phyloP scores from a whole-genome alignment of 1,284 basidiomycete genomes.

The Ustilago shanxiensis region DNA sequence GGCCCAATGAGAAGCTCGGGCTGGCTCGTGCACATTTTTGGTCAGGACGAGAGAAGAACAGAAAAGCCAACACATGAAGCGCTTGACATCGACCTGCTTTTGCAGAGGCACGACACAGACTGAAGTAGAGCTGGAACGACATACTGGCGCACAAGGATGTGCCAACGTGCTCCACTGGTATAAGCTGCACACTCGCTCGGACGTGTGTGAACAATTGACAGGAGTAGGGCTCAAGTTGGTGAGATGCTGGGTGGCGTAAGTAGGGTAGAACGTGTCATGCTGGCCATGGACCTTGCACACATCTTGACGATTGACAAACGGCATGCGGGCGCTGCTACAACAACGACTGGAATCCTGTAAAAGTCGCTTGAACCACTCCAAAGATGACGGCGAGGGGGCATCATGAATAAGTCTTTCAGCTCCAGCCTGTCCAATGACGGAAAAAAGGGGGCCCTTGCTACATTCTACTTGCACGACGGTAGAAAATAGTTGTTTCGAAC shows the following conservation, averaged over 20 bases:
- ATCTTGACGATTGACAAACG: too few species aligned
- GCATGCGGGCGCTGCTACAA: too few species aligned
- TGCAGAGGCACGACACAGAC: too few species aligned
- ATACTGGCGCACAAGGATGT: too few species aligned
- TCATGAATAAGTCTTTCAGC: background rate
- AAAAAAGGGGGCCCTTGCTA: constrained; percentile 1
- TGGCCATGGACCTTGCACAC: background rate
- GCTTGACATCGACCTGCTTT: too few species aligned
- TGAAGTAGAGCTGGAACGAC: too few species aligned
- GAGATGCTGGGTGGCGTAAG: too few species aligned
- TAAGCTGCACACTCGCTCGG: background rate
- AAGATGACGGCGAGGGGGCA: constrained; percentile 3
- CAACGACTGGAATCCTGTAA: too few species aligned
- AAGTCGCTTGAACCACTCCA: too few species aligned
- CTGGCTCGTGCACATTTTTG: constrained; percentile 1
- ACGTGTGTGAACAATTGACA: background rate
- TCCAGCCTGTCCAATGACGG: background rate
- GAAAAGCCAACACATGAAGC: too few species aligned
- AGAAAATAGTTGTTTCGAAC: too few species aligned
- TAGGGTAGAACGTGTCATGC: background rate
- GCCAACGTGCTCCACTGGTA: background rate
- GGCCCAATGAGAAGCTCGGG: background rate
- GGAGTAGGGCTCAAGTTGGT: background rate
- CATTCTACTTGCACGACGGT: background rate
- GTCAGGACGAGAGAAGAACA: too few species aligned